Evolutionary conservation across 331 rosid species (phyloP).

Genomic region (Prunus yedoensis): DNA sequence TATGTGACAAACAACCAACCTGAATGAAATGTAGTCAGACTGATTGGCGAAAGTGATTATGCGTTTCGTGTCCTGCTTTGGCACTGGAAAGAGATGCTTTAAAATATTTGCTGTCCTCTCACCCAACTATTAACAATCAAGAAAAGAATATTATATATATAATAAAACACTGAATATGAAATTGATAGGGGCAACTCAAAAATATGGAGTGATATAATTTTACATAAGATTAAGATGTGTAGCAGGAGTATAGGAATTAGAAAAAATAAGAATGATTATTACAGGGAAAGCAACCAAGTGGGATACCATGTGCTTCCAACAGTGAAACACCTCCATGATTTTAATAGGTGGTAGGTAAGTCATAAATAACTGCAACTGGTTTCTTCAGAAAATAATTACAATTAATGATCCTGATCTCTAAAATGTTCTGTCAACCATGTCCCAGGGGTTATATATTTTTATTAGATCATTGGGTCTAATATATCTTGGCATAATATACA

Average conservation of each 20-base stretch:
- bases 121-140: constrained; percentile 59
- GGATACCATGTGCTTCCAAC: not conserved
- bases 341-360: not conserved
- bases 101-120: constrained; percentile 78
- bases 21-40: constrained; percentile 82
- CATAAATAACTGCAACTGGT: not conserved
- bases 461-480: not conserved
- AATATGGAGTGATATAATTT: not conserved
- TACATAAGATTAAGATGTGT: not conserved
- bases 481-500: not conserved
- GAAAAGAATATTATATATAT: constrained; percentile 13
- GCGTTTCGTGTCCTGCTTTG: constrained; percentile 90
- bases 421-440: not conserved
- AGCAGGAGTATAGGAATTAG: too few species aligned
- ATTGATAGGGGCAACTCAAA: not conserved
- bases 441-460: not conserved
- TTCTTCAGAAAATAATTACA: not conserved
- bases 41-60: constrained; percentile 73
- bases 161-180: not conserved
- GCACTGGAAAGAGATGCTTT: constrained; percentile 85
- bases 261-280: not conserved
- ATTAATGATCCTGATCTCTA: not conserved
- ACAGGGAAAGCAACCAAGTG: not conserved
- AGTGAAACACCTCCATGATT: constrained; percentile 8
- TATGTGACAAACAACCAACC: constrained; percentile 43